Conservation (phyloP, 345 rosid species). For the Erucastrum elatum region DNA sequence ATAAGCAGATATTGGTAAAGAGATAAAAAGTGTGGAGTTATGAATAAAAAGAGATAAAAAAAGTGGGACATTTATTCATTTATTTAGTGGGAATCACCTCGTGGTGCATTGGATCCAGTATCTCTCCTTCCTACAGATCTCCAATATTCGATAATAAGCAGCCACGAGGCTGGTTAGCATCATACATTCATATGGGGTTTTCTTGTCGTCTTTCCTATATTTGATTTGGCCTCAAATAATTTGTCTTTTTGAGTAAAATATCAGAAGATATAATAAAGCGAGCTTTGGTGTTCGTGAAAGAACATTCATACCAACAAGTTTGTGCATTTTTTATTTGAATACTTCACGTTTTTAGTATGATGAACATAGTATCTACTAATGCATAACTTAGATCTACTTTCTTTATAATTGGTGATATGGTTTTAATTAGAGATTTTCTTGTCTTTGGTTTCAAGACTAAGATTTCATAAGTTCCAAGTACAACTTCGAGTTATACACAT, state of each 20-base stretch:
- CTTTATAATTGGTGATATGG: neutral
- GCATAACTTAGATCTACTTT: neutral
- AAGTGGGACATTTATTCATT: neutral
- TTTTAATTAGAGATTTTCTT: neutral
- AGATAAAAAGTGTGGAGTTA: neutral
- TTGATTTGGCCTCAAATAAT: neutral
- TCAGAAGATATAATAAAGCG: neutral
- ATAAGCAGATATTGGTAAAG: neutral
- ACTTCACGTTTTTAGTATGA: slow-evolving; percentile 31
- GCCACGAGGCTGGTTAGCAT: neutral
- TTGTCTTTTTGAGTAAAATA: neutral
- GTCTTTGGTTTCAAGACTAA: neutral
- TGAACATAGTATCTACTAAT: slow-evolving; percentile 16
- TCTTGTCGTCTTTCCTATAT: neutral
- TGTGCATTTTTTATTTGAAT: neutral
- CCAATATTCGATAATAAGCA: neutral
- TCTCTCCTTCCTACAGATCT: neutral
- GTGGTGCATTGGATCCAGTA: slow-evolving; percentile 28
- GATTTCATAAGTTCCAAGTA: neutral
- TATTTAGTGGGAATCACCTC: neutral
- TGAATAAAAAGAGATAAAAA: neutral
- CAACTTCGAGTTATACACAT: neutral
- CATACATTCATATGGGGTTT: slow-evolving; percentile 3
- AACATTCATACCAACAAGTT: neutral
- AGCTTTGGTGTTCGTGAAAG: neutral